These are phyloP conservation scores for Fraxinus greggii DNA, from an alignment of 305 asterid species.

Conservation along the genomic window DNA sequence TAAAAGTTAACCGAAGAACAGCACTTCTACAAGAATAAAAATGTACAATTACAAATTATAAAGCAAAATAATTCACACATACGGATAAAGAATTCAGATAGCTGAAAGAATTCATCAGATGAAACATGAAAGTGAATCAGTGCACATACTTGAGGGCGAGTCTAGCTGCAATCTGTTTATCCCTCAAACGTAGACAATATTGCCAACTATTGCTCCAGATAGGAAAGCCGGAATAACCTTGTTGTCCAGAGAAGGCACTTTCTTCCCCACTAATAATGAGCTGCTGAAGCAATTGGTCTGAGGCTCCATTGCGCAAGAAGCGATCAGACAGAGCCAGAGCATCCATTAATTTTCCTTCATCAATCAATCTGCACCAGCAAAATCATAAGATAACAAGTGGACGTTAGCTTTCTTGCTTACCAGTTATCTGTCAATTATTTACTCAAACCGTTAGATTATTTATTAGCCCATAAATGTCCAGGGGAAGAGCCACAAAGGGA, in stretches of 20 bases:
- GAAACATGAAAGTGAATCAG: slow-evolving; percentile 31
- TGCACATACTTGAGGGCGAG: slow-evolving; percentile 79
- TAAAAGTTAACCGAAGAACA: background rate
- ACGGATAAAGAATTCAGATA: slow-evolving; percentile 1
- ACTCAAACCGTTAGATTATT: background rate
- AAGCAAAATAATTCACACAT: slow-evolving; percentile 8
- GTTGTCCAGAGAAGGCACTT: slow-evolving; percentile 45
- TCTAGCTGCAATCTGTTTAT: slow-evolving; percentile 79
- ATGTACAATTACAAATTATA: background rate
- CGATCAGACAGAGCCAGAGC: slow-evolving; percentile 98
- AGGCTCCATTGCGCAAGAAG: slow-evolving; percentile 86
- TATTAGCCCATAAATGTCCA: slow-evolving; percentile 7
- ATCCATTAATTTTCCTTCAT: slow-evolving; percentile 87
- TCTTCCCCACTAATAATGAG: slow-evolving; percentile 71
- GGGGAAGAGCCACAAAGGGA: slow-evolving; percentile 10
- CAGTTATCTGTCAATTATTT: slow-evolving; percentile 11
- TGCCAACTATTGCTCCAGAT: slow-evolving; percentile 92
- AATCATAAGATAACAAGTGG: slow-evolving; percentile 21
- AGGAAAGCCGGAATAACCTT: slow-evolving; percentile 51
- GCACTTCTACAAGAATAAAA: background rate
- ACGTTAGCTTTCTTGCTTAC: slow-evolving; percentile 5
- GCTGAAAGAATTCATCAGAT: slow-evolving; percentile 20
- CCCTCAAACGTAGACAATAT: slow-evolving; percentile 88
- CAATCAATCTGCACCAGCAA: slow-evolving; percentile 62
- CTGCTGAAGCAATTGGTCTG: slow-evolving; percentile 84